A percentile compares a stretch with the other conserved stretches of the same genome.
phyloP scores from a whole-genome alignment of 2,329 filamentous ascomycete species.

The Herpotrichia juniperi region DNA sequence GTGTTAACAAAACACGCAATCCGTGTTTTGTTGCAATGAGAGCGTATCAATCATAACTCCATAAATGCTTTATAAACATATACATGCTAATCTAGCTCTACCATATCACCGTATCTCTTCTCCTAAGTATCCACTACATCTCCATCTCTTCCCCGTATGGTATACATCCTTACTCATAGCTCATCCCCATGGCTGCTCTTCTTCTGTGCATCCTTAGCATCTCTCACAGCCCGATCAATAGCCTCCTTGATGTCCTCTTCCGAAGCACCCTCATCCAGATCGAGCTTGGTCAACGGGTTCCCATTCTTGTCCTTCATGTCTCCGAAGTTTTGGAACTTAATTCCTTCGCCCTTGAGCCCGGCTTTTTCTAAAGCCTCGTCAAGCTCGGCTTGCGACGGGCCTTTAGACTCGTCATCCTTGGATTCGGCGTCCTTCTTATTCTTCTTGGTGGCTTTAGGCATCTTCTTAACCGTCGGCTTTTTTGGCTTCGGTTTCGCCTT shows the following conservation, averaged over 20 bases:
- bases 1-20: too few relatives aligned
- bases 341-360: constrained; percentile 33
- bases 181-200: constrained; percentile 20
- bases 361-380: constrained; percentile 38
- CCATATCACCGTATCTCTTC: too few relatives aligned
- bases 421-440: constrained; percentile 27
- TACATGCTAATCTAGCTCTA: too few relatives aligned
- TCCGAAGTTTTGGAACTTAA: constrained; percentile 13
- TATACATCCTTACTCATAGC: constrained; percentile 18
- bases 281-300: constrained; percentile 27
- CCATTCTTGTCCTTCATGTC: constrained; percentile 28
- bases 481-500: constrained; percentile 38
- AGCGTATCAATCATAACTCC: too few relatives aligned
- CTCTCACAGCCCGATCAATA: constrained; percentile 50
- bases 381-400: constrained; percentile 36
- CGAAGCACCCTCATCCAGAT: constrained; percentile 32
- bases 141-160: too few relatives aligned
- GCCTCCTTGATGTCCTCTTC: constrained; percentile 55
- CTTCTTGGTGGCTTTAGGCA: constrained; percentile 24
- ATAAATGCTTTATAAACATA: too few relatives aligned
- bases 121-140: too few relatives aligned
- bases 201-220: constrained; percentile 4
- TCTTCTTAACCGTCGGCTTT: constrained; percentile 43
- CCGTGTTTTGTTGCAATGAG: too few relatives aligned
- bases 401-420: constrained; percentile 31